Percentiles rank a stretch among this genome's conserved stretches.
These are phyloP conservation scores for Leccinum variicolor DNA, from an alignment of 768 basidiomycete genomes.

Conservation along the genomic window DNA sequence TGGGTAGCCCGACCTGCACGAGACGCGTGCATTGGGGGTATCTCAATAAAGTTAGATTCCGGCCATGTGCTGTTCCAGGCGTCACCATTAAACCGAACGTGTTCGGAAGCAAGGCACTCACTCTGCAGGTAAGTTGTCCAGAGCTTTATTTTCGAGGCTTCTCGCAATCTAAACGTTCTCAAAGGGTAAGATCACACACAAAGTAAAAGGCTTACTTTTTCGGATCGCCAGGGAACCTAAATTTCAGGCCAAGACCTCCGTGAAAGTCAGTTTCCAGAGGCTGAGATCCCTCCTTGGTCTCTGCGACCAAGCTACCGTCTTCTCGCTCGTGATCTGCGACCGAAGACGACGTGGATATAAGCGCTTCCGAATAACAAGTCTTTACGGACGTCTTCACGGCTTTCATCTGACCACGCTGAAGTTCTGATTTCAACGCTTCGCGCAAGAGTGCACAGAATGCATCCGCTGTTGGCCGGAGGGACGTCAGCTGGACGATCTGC, in stretches of 20 bases:
- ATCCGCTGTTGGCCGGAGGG: slow-evolving; percentile 89
- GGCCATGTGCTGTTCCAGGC: slow-evolving; percentile 68
- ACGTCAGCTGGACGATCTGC: slow-evolving; percentile 91
- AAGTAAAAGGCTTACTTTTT: slow-evolving; percentile 61
- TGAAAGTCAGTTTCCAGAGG: slow-evolving; percentile 57
- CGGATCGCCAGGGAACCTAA: slow-evolving; percentile 90
- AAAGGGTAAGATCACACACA: slow-evolving; percentile 2
- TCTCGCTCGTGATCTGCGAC: slow-evolving; percentile 66
- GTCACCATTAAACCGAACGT: slow-evolving; percentile 9
- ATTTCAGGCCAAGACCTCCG: slow-evolving; percentile 76
- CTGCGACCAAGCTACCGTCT: slow-evolving; percentile 59
- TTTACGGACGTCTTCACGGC: slow-evolving; percentile 84
- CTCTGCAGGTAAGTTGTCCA: slow-evolving; percentile 88
- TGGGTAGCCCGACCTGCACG: slow-evolving; percentile 95
- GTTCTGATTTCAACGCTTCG: slow-evolving; percentile 83
- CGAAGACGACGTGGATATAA: slow-evolving; percentile 56
- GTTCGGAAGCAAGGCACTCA: slow-evolving; percentile 32
- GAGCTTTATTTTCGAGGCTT: slow-evolving; percentile 92
- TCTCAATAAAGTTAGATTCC: slow-evolving; percentile 90
- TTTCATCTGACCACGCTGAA: slow-evolving; percentile 93
- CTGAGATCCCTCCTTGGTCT: slow-evolving; percentile 46
- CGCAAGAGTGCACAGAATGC: slow-evolving; percentile 87
- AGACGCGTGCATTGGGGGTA: slow-evolving; percentile 98
- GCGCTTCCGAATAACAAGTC: slow-evolving; percentile 92
- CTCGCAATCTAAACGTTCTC: slow-evolving; percentile 57